Evolutionary conservation across 306 rosid genomes (phyloP).

Genomic region (cucumber (Cucumis sativus)): DNA sequence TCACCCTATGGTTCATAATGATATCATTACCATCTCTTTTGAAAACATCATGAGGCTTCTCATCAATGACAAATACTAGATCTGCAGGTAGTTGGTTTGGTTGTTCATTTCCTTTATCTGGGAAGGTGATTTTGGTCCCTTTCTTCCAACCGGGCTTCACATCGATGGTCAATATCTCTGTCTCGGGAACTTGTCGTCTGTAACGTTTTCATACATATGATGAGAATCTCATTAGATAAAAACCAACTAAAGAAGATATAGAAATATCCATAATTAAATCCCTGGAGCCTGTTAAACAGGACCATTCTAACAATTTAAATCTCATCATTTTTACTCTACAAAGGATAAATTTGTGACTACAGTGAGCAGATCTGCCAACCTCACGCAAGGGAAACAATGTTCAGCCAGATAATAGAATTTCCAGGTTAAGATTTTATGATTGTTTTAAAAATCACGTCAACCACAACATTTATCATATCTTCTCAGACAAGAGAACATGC

Average conservation of each 20-base stretch:
- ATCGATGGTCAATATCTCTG: conserved; percentile 71
- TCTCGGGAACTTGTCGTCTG: conserved; percentile 46
- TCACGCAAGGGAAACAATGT: neutral
- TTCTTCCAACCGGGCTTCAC: conserved; percentile 96
- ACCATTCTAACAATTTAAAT: neutral
- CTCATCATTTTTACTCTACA: neutral
- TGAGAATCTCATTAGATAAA: neutral
- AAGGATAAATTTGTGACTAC: neutral
- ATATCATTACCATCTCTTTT: conserved; percentile 79
- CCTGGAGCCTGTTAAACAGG: neutral
- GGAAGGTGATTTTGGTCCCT: conserved; percentile 90
- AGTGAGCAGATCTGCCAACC: neutral
- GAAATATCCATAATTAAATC: neutral
- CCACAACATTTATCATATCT: neutral
- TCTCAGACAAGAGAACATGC: neutral
- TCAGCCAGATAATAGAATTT: neutral
- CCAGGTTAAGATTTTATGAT: neutral
- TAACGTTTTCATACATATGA: neutral
- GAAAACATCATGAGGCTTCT: conserved; percentile 68
- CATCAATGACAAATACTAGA: conserved; percentile 79
- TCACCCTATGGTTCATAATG: conserved; percentile 41
- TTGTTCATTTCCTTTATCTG: conserved; percentile 84
- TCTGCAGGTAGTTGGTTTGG: conserved; percentile 71
- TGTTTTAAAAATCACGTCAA: neutral
- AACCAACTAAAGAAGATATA: neutral